A percentile compares a stretch with the other conserved stretches of the same genome.
Evolutionary conservation across 305 asterid species (phyloP).

Genomic region (Solanum aculeatissimum): DNA sequence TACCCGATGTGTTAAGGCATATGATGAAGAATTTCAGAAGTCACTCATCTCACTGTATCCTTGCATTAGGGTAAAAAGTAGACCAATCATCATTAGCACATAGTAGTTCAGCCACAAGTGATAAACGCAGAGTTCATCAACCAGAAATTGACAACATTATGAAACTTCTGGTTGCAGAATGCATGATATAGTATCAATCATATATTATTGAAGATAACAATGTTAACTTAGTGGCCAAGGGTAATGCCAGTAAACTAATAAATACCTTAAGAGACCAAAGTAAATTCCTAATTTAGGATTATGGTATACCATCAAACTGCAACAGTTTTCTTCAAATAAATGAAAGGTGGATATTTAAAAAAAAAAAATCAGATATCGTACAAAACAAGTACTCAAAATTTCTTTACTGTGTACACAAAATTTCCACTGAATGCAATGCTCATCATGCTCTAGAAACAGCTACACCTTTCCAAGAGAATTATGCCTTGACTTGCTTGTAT

Average conservation of each 20-base stretch:
- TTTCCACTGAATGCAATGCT: background rate
- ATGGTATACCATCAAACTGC: background rate
- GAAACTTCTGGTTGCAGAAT: background rate
- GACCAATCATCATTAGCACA: background rate
- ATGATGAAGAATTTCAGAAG: background rate
- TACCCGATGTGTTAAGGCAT: background rate
- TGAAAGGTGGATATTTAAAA: background rate
- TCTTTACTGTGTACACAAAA: background rate
- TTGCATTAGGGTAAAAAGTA: background rate
- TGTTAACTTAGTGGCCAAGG: background rate
- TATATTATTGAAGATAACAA: background rate
- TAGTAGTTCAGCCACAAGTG: background rate
- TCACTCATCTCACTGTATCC: background rate
- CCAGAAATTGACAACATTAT: background rate
- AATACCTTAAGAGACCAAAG: background rate
- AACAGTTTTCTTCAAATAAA: background rate
- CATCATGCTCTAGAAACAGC: background rate
- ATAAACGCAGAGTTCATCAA: background rate
- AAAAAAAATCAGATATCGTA: too few relatives aligned
- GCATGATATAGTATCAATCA: background rate
- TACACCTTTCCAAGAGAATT: background rate
- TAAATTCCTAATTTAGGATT: background rate
- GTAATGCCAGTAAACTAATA: background rate
- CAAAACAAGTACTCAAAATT: background rate
- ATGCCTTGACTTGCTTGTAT: slow-evolving; percentile 37